These are phyloP conservation scores for Hypoxylon lienhwacheense DNA, from an alignment of 495 filamentous ascomycete species.

Conservation along the genomic window DNA sequence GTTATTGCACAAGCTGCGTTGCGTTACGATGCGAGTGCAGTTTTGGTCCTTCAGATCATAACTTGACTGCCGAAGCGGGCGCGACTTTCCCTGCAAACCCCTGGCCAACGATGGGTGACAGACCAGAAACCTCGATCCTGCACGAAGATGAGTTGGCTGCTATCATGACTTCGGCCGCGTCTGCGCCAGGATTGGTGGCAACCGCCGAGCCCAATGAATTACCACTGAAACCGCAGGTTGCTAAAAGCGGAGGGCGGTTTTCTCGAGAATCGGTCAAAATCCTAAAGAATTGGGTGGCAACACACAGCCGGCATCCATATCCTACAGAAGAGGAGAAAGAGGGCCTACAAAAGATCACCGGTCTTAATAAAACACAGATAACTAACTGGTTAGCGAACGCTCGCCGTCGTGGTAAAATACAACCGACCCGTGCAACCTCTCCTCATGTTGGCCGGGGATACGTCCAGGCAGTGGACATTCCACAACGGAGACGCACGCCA, in stretches of 20 bases:
- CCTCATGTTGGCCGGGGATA: slow-evolving; percentile 56
- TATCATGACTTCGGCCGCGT: slow-evolving; percentile 46
- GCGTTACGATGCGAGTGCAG: slow-evolving; percentile 75
- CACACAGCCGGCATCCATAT: slow-evolving; percentile 76
- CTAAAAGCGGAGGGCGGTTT: slow-evolving; percentile 64
- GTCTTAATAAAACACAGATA: slow-evolving; percentile 74
- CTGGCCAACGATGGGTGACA: slow-evolving; percentile 51
- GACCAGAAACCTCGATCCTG: slow-evolving; percentile 45
- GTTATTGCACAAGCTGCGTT: slow-evolving; percentile 76
- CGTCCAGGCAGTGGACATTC: slow-evolving; percentile 71
- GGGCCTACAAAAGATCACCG: slow-evolving; percentile 68
- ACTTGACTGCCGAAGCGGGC: slow-evolving; percentile 27
- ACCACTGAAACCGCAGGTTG: slow-evolving; percentile 21
- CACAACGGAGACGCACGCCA: slow-evolving; percentile 48
- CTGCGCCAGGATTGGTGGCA: slow-evolving; percentile 52
- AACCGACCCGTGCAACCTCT: slow-evolving; percentile 58
- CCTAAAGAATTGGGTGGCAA: slow-evolving; percentile 75
- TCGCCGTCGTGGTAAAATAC: slow-evolving; percentile 72
- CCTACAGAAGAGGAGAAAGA: slow-evolving; percentile 81
- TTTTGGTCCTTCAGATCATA: slow-evolving; percentile 50
- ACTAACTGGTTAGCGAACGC: slow-evolving; percentile 88
- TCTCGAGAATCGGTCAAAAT: slow-evolving; percentile 71
- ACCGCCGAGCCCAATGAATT: slow-evolving; percentile 42
- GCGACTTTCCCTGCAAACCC: slow-evolving; percentile 47
- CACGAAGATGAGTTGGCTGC: slow-evolving; percentile 53